Evolutionary conservation across 352 stramenopile genomes (phyloP).

Genomic region (Phytophthora cactorum): DNA sequence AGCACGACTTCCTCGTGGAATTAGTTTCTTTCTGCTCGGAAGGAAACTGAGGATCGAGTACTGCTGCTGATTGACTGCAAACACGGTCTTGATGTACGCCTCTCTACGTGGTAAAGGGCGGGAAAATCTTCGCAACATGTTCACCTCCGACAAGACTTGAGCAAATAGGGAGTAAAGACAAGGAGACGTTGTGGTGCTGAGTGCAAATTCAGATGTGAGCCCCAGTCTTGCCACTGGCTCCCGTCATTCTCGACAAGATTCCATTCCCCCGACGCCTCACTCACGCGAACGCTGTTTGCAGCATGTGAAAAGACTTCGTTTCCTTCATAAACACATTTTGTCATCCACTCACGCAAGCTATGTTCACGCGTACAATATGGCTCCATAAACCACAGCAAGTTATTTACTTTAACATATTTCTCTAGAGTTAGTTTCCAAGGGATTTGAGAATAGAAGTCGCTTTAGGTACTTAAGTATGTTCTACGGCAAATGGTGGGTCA

Average conservation of each 20-base stretch:
- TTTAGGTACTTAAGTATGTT: not conserved
- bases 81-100: not conserved
- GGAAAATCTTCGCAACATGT: not conserved
- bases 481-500: slow-evolving; percentile 30
- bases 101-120: not conserved
- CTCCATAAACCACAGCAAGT: not conserved
- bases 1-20: slow-evolving; percentile 15
- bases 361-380: slow-evolving; percentile 3
- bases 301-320: not conserved
- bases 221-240: not conserved
- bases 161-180: too few species aligned
- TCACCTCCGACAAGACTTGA: not conserved
- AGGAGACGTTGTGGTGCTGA: not conserved
- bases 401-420: not conserved
- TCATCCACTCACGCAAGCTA: slow-evolving; percentile 21
- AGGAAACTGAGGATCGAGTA: slow-evolving; percentile 18
- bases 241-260: slow-evolving; percentile 19
- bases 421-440: not conserved
- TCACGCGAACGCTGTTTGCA: slow-evolving; percentile 26
- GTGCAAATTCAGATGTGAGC: slow-evolving; percentile 15
- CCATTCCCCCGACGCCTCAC: slow-evolving; percentile 9
- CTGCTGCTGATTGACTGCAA: not conserved
- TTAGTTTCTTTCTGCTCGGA: slow-evolving; percentile 13
- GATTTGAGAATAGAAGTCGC: too few species aligned
- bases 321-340: not conserved